Evolutionary conservation across 1,284 basidiomycete species (phyloP).

Genomic region (Erythrobasidium hasegawianum): DNA sequence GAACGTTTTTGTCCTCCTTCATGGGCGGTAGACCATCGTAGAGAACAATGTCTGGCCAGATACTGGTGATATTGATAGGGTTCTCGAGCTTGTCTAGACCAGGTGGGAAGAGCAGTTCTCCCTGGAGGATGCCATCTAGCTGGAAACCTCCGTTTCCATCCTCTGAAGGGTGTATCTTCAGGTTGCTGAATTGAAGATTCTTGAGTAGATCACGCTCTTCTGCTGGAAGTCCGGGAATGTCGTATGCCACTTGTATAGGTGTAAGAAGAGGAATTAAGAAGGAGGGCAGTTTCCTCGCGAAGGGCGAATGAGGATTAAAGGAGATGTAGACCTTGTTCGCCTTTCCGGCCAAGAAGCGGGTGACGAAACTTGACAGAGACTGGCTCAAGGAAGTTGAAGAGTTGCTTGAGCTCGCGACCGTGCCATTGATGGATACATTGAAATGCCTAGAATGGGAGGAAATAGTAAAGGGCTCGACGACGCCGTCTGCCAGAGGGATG

Average conservation of each 20-base stretch:
- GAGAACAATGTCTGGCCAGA: constrained; percentile 43
- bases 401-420: constrained; percentile 38
- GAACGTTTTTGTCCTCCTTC: constrained; percentile 36
- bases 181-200: constrained; percentile 41
- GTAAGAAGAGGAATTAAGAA: constrained; percentile 34
- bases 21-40: constrained; percentile 41
- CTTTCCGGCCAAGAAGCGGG: constrained; percentile 40
- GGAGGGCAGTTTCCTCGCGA: constrained; percentile 32
- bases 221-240: constrained; percentile 28
- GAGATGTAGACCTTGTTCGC: constrained; percentile 37
- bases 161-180: constrained; percentile 36
- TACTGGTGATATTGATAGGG: constrained; percentile 38
- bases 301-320: constrained; percentile 36
- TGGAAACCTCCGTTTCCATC: constrained; percentile 37
- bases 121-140: constrained; percentile 40
- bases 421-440: constrained; percentile 35
- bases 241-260: constrained; percentile 30
- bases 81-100: constrained; percentile 34
- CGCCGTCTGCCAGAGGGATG: constrained; percentile 39
- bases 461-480: constrained; percentile 39
- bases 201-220: constrained; percentile 39
- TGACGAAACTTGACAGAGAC: constrained; percentile 38
- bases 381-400: constrained; percentile 29
- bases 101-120: constrained; percentile 39
- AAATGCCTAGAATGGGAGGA: constrained; percentile 18